These are phyloP conservation scores for Beauveria medogensis DNA, from an alignment of 2,329 filamentous ascomycete species.

Conservation along the genomic window DNA sequence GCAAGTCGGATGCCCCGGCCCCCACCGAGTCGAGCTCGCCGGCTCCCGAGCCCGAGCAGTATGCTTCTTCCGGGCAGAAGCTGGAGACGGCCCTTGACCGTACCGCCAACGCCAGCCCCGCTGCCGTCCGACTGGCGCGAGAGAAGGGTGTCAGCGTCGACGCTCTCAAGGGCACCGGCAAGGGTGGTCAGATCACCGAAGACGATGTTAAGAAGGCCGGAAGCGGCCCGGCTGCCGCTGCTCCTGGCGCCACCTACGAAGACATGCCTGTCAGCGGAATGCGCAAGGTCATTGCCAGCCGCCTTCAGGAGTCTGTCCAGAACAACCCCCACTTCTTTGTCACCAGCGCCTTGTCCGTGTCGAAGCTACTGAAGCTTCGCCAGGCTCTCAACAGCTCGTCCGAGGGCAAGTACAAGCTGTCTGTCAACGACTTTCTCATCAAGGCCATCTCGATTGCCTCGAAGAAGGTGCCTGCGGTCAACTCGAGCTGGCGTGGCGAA, in stretches of 20 bases:
- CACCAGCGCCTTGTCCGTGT: constrained; percentile 80
- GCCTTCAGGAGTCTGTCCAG: constrained; percentile 78
- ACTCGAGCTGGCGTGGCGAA: constrained; percentile 89
- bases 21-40: constrained; percentile 42
- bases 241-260: constrained; percentile 62
- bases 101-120: constrained; percentile 62
- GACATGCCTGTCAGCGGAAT: constrained; percentile 82
- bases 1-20: constrained; percentile 53
- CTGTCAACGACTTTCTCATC: constrained; percentile 99
- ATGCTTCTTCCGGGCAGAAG: constrained; percentile 64
- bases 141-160: constrained; percentile 76
- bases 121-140: constrained; percentile 72
- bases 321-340: constrained; percentile 99
- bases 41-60: constrained; percentile 55
- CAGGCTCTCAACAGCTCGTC: constrained; percentile 82
- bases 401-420: constrained; percentile 95
- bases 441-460: constrained; percentile 87
- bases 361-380: constrained; percentile 93
- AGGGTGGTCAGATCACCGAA: constrained; percentile 80
- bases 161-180: constrained; percentile 77
- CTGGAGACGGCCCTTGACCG: constrained; percentile 81
- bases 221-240: constrained; percentile 45
- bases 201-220: constrained; percentile 82
- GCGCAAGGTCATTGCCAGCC: constrained; percentile 95
- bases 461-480: constrained; percentile 89